phyloP scores from a whole-genome alignment of 495 filamentous ascomycete genomes.

The Neurospora cerealis region DNA sequence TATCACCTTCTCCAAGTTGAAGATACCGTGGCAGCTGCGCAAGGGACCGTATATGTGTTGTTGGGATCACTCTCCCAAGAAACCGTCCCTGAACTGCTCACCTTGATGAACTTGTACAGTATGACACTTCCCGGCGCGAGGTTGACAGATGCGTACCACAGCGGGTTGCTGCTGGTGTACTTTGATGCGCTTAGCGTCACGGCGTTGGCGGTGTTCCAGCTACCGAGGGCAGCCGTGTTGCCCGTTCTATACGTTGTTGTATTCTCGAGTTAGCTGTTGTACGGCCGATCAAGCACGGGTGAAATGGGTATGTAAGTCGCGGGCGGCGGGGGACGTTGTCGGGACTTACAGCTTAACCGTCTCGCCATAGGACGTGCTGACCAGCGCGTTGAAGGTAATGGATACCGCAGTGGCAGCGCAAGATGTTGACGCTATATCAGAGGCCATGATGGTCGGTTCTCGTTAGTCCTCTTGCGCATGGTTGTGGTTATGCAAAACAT shows the following conservation, averaged over 20 bases:
- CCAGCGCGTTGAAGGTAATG: conserved; percentile 49
- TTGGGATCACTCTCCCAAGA: conserved; percentile 59
- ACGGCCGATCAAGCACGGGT: not conserved
- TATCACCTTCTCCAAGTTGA: conserved; percentile 6
- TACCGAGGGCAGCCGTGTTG: conserved; percentile 43
- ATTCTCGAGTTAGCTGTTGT: not conserved
- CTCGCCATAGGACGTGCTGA: conserved; percentile 45
- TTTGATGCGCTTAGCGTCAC: conserved; percentile 41
- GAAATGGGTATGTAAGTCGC: not conserved
- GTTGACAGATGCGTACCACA: conserved; percentile 46
- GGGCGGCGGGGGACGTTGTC: not conserved
- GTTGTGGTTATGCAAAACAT: not conserved
- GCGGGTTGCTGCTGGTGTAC: conserved; percentile 46
- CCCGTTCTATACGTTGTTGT: conserved; percentile 26
- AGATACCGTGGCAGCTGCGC: conserved; percentile 9
- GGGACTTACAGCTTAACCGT: conserved; percentile 41
- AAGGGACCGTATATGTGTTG: conserved; percentile 46
- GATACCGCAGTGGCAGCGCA: conserved; percentile 39
- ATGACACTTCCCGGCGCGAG: conserved; percentile 42
- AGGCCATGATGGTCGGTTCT: not conserved
- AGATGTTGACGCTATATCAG: not conserved
- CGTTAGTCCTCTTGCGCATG: not conserved
- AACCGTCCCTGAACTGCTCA: conserved; percentile 44
- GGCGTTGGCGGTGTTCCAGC: conserved; percentile 42
- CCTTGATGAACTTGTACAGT: conserved; percentile 60